Conservation (phyloP, 2,329 filamentous ascomycete species). For the Aureobasidium sp. region DNA sequence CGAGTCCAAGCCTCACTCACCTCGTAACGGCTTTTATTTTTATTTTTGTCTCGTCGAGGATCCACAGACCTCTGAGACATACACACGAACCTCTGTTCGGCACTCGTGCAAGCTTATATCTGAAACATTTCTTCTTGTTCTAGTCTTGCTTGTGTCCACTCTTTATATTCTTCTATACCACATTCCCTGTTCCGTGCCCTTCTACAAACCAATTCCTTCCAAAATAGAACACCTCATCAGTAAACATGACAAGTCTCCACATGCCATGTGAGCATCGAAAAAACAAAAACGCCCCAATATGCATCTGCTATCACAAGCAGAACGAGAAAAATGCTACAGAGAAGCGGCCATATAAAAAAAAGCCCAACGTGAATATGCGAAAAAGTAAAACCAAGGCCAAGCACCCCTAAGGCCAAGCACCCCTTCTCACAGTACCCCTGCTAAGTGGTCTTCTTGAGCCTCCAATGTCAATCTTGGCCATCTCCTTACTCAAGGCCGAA, state of each 20-base stretch:
- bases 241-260: background rate
- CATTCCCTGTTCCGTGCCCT: background rate
- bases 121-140: background rate
- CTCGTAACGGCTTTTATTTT: background rate
- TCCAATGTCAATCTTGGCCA: slow-evolving; percentile 46
- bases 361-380: background rate
- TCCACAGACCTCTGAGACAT: background rate
- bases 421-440: slow-evolving; percentile 1
- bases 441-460: slow-evolving; percentile 12
- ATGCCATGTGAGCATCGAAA: background rate
- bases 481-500: slow-evolving; percentile 60
- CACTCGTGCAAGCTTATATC: background rate
- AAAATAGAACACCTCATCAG: background rate
- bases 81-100: background rate
- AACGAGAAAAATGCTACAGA: background rate
- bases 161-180: slow-evolving; percentile 6
- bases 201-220: background rate
- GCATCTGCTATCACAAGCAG: background rate
- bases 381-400: background rate
- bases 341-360: too few relatives aligned
- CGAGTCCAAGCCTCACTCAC: background rate
- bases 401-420: slow-evolving; percentile 7
- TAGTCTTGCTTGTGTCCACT: background rate
- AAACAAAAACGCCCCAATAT: background rate
- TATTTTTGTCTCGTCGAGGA: background rate